Base-by-base conservation (phyloP, 306 rosid genomes). In the Begonia loranthoides region DNA sequence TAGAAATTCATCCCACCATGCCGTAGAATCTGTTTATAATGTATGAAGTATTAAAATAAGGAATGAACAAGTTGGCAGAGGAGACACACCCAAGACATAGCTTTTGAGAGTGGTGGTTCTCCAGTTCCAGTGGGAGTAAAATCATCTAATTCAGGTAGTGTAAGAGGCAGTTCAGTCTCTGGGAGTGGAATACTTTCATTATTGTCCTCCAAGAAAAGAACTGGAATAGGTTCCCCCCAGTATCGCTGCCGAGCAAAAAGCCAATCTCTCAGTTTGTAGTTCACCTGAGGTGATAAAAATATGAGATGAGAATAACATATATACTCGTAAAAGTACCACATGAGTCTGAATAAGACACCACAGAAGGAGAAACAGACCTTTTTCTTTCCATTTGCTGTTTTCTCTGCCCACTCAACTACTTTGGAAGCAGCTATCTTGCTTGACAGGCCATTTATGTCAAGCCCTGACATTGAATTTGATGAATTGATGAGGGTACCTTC, bases 211-310 rank as follows among this genome's bases (percentile, higher is more conserved):
- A 78, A 66, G 66, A 85, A 85, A 73, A 85, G 66, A 33, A 90
- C 85, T 66, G 97, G 97, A 68, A 90, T 90, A 61, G 97, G 97
- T 62, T 90, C 97, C 17, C 97, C 97, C 97, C 97, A 90, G 73
- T 90, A 90, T 12, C 97, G 87, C 67, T 90, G 97, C 46, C 97
- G 78, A 58, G 97, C 97, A 82, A 90, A 90, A 60, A 90, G 97
- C 97, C 97, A 85, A 67, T 90, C 97, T 78, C 97, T 82, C 77
- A 90, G 76, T 72, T 82, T 90, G 77, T 67, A 85, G 70, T 90
- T 90, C 66, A 90, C 94, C 97, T 90, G 62, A 58, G 73, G 40
- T 44, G 59, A 56, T 49, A 73, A 39, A 52, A 41, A 11, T 58
- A 54, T 45, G 54, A 50, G 8, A 28, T 3, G 36, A 28, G 36